Conservation (phyloP, 306 rosid genomes). For the Malus sieversii region DNA sequence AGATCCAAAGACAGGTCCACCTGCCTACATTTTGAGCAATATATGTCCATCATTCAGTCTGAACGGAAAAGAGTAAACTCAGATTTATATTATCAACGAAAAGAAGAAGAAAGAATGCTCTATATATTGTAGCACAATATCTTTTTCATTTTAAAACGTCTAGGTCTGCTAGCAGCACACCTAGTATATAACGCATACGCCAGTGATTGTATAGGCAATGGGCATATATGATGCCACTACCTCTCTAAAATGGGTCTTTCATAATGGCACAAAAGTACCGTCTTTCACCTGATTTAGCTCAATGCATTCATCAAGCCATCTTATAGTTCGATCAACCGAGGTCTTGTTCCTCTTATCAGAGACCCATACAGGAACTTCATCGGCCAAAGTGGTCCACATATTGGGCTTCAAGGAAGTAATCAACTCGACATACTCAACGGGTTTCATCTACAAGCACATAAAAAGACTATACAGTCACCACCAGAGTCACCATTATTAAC, state of each 20-base stretch:
- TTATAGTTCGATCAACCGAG: conserved; percentile 83
- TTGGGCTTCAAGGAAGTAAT: conserved; percentile 68
- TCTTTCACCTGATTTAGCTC: conserved; percentile 41
- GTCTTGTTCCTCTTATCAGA: conserved; percentile 66
- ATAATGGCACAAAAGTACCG: neutral
- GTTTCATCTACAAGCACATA: conserved; percentile 54
- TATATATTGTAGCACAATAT: too few relatives aligned
- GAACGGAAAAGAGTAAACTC: neutral
- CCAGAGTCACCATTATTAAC: neutral
- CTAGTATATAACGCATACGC: neutral
- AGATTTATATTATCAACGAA: too few relatives aligned
- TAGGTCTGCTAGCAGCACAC: too few relatives aligned
- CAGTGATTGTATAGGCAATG: neutral
- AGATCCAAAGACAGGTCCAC: conserved; percentile 75
- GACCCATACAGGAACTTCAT: conserved; percentile 93
- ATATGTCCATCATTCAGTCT: neutral
- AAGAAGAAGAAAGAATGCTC: too few relatives aligned
- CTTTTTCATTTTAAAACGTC: too few relatives aligned
- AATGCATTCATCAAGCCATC: conserved; percentile 92
- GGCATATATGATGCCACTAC: neutral
- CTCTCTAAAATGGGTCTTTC: neutral
- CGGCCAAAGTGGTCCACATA: conserved; percentile 83
- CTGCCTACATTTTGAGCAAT: conserved; percentile 44
- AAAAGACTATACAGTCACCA: neutral
- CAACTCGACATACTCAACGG: conserved; percentile 67